Conservation (phyloP, 2,329 filamentous ascomycete genomes). For the Cytospora leucostoma region DNA sequence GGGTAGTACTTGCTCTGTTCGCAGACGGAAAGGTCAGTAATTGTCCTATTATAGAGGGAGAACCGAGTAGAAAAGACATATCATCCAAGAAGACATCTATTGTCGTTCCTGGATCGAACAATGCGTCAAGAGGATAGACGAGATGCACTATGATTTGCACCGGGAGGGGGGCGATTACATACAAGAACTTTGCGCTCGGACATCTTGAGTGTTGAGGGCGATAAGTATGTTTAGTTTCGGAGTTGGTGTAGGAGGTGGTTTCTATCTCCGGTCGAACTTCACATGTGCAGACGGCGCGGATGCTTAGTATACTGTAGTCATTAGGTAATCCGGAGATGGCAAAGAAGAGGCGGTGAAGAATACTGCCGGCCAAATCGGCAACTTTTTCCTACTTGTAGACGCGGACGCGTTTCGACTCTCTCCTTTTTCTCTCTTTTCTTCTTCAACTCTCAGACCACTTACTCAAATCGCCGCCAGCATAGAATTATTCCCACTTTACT, state of each 20-base stretch:
- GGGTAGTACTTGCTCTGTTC: conserved; percentile 57
- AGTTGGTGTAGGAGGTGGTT: background rate
- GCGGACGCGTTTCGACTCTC: conserved; percentile 1
- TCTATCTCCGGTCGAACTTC: no score
- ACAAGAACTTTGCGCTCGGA: conserved; percentile 81
- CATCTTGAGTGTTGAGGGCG: conserved; percentile 52
- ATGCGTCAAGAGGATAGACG: no score
- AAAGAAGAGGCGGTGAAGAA: conserved; percentile 18
- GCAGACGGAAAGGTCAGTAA: no score
- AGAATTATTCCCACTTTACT: conserved; percentile 44
- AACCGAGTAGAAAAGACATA: no score
- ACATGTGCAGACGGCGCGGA: background rate
- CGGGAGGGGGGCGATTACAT: conserved; percentile 8
- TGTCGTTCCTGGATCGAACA: no score
- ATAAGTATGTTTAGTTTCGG: background rate
- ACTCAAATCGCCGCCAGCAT: conserved; percentile 42
- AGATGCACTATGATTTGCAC: no score
- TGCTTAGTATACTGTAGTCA: background rate
- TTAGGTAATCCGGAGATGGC: background rate
- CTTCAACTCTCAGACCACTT: conserved; percentile 37
- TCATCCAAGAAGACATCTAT: no score
- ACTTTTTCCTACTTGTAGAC: conserved; percentile 18
- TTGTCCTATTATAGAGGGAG: no score
- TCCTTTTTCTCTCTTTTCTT: conserved; percentile 24
- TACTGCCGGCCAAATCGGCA: conserved; percentile 14